Base-by-base conservation (phyloP, 106 monocot species). In the Dactylorhiza incarnata region DNA sequence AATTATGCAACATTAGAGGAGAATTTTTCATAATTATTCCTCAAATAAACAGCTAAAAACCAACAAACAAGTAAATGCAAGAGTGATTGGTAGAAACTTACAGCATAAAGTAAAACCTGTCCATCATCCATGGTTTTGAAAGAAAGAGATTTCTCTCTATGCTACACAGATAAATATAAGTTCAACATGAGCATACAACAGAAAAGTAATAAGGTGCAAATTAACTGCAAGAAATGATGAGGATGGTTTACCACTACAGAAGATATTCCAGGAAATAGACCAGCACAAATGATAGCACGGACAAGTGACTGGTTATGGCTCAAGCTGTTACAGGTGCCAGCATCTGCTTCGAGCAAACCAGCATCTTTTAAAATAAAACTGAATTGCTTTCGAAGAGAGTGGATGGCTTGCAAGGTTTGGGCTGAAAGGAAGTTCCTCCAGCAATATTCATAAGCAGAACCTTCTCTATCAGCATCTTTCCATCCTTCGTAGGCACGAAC, bases 41-140 rank as follows among this genome's bases (percentile, higher is more conserved):
- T 11, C 26, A 65, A 65, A 65, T 62, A 65, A 9, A 65, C 13
- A 65, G 29, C 14, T 65, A 65, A 65, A 24, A 65, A 63, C 3
- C 0, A 7, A 19, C 3, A 24, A 54, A 3, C 23, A 53, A 61
- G 4, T 29, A 58, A 49, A 29, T 9, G 14, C 47, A 70, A 68
- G 5, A 11, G 13, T n/a, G 37, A 79, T 61, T 15, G 45, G 29
- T 26, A 12, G 24, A 24, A 12, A 89, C 99, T 94, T 81, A 99
- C 99, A 80, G 89, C 94, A 83, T 99, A 99, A 78, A 99, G 87
- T 19, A 99, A 82, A 74, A 99, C 94, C 69, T 90, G 99, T 24
- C 99, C 99, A 83, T 99, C 94, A 85, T 99, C 94, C 94, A 99
- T 91, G 46, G 99, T 94, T 80, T 99, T 99, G 83, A 94, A 99